Base-by-base conservation (phyloP, 176 grass and related monocot genomes). In the Thinopyrum elongatum region DNA sequence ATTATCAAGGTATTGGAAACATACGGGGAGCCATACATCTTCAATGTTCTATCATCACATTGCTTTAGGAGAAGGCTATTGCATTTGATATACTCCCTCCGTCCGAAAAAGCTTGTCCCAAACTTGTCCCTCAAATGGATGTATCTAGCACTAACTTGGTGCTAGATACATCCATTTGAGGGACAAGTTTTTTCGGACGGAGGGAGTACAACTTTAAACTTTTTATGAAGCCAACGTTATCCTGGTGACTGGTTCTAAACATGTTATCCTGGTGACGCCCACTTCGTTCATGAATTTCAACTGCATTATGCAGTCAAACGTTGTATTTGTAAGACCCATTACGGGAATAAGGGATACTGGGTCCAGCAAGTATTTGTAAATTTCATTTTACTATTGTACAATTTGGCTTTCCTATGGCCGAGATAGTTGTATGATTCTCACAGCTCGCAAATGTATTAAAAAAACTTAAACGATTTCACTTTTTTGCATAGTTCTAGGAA, bases 191-290 rank as follows among this genome's bases (percentile, higher is more conserved):
- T 38, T 38, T 38, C 36, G 36, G 36, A 38, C 36, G 36, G 36
- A 38, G 36, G 36, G 36, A 38, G 36, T 38, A 10, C 22, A 80
- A 81, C 27, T 81, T 81, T 60, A 23, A 76, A 77, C 84, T 38
- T 81, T 79, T 82, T 15, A 80, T 60, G 34, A 76, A 76, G 31
- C 62, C 60, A 71, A 58, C 47, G 61, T 82, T 85, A 63, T 41
- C n/a, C 23, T 27, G 49, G 42, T 76, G 60, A 19, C 44, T 15
- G 44, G 13, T 47, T 47, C 44, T 47, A 47, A 14, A 47, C 44
- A 47, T 47, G 44, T 47, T 47, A 47, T 47, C 44, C 44, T 47
- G 4, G 44, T 47, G 44, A 47, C 13, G 13, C 44, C 44, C 44
- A 47, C 13, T 15, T 47, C 44, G 3, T 47, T 47, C 44, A 47